Conservation (phyloP, 345 rosid genomes). For the Corchorus capsularis region DNA sequence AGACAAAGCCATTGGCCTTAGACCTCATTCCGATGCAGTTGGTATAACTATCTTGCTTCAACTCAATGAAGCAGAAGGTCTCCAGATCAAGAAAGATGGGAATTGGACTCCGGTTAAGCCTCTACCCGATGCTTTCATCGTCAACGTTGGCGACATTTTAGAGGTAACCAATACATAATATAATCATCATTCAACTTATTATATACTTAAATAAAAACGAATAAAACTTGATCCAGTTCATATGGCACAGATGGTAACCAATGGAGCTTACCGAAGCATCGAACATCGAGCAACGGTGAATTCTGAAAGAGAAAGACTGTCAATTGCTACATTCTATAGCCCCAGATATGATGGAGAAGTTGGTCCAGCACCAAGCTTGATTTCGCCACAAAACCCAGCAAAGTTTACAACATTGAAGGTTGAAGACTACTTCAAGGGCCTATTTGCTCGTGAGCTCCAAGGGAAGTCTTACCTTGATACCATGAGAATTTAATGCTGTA, state of each 20-base stretch:
- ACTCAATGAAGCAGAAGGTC: conserved; percentile 41
- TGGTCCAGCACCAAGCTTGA: conserved; percentile 50
- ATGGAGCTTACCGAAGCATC: conserved; percentile 46
- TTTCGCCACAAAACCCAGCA: conserved; percentile 30
- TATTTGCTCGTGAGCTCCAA: conserved; percentile 20
- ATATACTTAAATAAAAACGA: not conserved
- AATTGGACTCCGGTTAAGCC: conserved; percentile 46
- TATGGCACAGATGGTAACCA: conserved; percentile 40
- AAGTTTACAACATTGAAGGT: conserved; percentile 12
- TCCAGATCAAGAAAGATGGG: conserved; percentile 37
- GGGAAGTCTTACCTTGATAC: conserved; percentile 27
- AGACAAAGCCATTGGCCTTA: conserved; percentile 34
- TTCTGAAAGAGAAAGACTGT: conserved; percentile 43
- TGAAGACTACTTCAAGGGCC: conserved; percentile 14
- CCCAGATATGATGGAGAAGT: conserved; percentile 35
- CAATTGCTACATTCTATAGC: conserved; percentile 45
- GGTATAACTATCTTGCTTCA: conserved; percentile 43
- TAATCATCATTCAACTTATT: not conserved
- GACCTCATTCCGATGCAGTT: conserved; percentile 41
- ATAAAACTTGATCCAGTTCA: not conserved
- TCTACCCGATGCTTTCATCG: conserved; percentile 41
- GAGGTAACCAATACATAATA: conserved; percentile 22
- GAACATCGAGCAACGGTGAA: conserved; percentile 56
- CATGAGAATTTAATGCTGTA: conserved; percentile 2
- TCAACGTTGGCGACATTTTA: conserved; percentile 38